Percentiles rank a stretch among this genome's conserved stretches.
Evolutionary conservation across 1,284 basidiomycete genomes (phyloP).

Genomic region (Microstroma glucosiphilum): DNA sequence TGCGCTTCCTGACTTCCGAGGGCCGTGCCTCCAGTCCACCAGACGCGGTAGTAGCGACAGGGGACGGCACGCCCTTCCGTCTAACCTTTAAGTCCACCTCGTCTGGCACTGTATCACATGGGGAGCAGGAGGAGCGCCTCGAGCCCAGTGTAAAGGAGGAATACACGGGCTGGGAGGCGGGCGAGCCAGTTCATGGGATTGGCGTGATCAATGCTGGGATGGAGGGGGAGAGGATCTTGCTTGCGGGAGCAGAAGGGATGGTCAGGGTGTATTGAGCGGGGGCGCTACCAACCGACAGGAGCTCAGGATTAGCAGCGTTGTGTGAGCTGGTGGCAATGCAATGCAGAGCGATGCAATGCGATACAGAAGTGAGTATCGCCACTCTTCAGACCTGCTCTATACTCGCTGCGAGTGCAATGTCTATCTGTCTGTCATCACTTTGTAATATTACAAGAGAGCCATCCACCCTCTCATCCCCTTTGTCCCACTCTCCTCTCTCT

Average conservation of each 20-base stretch:
- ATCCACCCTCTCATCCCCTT: not conserved
- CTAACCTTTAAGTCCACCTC: not conserved
- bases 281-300: too few relatives aligned
- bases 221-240: not conserved
- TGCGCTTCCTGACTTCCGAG: not conserved
- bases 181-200: not conserved
- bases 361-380: too few relatives aligned
- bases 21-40: not conserved
- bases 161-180: conserved; percentile 6
- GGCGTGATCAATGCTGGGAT: not conserved
- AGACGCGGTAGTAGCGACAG: conserved; percentile 1
- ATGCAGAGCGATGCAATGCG: too few relatives aligned
- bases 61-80: conserved; percentile 3
- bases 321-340: too few relatives aligned
- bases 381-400: too few relatives aligned
- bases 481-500: not conserved
- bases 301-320: too few relatives aligned
- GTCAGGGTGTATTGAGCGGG: conserved; percentile 4
- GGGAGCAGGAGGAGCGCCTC: not conserved
- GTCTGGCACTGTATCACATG: not conserved
- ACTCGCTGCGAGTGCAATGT: too few relatives aligned
- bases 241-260: conserved; percentile 1
- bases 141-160: not conserved
- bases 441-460: too few relatives aligned
- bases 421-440: too few relatives aligned